A percentile compares a stretch with the other conserved stretches of the same genome.
These are phyloP conservation scores for Mycena galopus DNA, from an alignment of 768 basidiomycete species.

Conservation along the genomic window DNA sequence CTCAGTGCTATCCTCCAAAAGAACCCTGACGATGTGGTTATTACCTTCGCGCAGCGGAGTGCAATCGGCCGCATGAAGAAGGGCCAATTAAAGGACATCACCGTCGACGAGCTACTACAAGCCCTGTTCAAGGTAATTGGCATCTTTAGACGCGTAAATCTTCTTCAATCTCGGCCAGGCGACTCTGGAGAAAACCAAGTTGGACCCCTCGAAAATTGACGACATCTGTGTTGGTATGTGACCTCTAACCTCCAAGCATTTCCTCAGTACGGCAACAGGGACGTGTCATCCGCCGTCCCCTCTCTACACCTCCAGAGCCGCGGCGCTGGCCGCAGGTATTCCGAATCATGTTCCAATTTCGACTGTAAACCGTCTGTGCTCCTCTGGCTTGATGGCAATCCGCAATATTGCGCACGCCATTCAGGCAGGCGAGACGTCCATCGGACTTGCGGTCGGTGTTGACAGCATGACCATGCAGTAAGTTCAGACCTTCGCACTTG, in stretches of 20 bases:
- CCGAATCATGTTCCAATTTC: slow-evolving; percentile 90
- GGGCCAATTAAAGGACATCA: slow-evolving; percentile 90
- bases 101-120: slow-evolving; percentile 88
- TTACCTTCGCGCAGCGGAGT: slow-evolving; percentile 92
- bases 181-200: slow-evolving; percentile 71
- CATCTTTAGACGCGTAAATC: background rate
- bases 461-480: slow-evolving; percentile 90
- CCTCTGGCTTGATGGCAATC: slow-evolving; percentile 95
- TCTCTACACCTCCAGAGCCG: slow-evolving; percentile 86
- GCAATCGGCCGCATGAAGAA: slow-evolving; percentile 91
- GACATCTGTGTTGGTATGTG: slow-evolving; percentile 88
- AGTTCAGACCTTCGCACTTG: slow-evolving; percentile 37
- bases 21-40: slow-evolving; percentile 87
- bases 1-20: slow-evolving; percentile 71
- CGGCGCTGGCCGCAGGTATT: slow-evolving; percentile 90
- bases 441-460: slow-evolving; percentile 87
- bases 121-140: slow-evolving; percentile 80
- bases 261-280: slow-evolving; percentile 54
- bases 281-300: slow-evolving; percentile 89
- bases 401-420: slow-evolving; percentile 91
- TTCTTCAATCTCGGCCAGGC: slow-evolving; percentile 58
- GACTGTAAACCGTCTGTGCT: slow-evolving; percentile 93
- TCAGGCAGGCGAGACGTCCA: slow-evolving; percentile 81
- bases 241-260: background rate
- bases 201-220: slow-evolving; percentile 80